A percentile compares a stretch with the other conserved stretches of the same genome.
Conservation (phyloP, 2,329 filamentous ascomycete species). For the Cercospora nicotianae region DNA sequence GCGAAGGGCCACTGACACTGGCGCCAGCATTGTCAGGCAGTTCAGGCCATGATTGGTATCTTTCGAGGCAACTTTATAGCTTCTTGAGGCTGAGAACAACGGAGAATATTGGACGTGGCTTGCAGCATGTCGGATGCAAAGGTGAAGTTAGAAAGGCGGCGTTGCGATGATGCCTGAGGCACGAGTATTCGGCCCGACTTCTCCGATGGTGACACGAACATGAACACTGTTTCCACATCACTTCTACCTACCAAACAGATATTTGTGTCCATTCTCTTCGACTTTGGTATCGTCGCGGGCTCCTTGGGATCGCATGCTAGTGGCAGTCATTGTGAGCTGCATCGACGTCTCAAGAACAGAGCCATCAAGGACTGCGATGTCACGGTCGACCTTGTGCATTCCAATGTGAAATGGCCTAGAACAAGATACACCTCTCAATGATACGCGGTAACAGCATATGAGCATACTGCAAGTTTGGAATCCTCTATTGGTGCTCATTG, state of each 20-base stretch:
- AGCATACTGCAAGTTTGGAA: not conserved
- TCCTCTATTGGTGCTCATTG: not conserved
- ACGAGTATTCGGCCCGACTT: not conserved
- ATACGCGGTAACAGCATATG: not conserved
- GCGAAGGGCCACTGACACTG: not conserved
- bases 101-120: not conserved
- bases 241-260: not conserved
- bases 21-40: not conserved
- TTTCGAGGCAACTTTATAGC: not conserved
- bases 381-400: not conserved
- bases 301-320: not conserved
- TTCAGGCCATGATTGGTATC: not conserved
- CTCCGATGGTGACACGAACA: not conserved
- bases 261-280: not conserved
- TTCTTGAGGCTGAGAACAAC: not conserved
- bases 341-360: not conserved
- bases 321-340: not conserved
- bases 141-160: not conserved
- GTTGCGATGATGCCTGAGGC: not conserved
- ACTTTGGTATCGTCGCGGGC: not conserved
- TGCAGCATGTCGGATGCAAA: not conserved
- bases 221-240: not conserved
- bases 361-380: not conserved
- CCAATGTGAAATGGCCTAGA: not conserved
- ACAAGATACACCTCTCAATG: not conserved